Evolutionary conservation across 2,329 filamentous ascomycete genomes (phyloP).

Genomic region (Microdochium paspali): DNA sequence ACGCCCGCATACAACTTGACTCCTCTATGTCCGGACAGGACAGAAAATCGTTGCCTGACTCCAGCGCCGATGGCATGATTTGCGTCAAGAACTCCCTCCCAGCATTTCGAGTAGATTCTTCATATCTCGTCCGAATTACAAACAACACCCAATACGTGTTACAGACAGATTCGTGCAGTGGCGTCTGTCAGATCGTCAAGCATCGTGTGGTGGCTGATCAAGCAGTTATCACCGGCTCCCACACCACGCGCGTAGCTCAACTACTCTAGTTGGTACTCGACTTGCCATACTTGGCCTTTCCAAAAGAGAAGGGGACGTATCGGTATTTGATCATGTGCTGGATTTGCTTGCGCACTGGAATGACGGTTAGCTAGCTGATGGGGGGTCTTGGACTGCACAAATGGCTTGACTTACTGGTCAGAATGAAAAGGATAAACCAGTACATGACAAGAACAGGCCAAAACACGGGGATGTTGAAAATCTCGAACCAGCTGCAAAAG

Average conservation of each 20-base stretch:
- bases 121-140: neutral
- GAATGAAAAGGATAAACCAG: conserved; percentile 91
- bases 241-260: too few relatives aligned
- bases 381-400: neutral
- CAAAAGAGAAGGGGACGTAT: conserved; percentile 88
- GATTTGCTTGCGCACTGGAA: conserved; percentile 93
- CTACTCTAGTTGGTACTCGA: conserved; percentile 34
- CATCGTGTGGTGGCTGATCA: neutral
- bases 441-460: conserved; percentile 98
- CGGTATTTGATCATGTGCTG: conserved; percentile 99
- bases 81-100: neutral
- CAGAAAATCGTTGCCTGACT: neutral
- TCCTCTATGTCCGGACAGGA: neutral
- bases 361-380: conserved; percentile 3
- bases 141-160: neutral
- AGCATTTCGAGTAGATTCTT: neutral
- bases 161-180: neutral
- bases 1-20: neutral
- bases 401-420: conserved; percentile 67
- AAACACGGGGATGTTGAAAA: conserved; percentile 97
- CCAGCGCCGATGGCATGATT: neutral
- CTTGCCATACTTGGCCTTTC: conserved; percentile 74
- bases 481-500: conserved; percentile 80
- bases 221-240: neutral
- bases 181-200: neutral